Percentiles rank a stretch among this genome's conserved stretches.
Conservation (phyloP, 2,329 filamentous ascomycete genomes). For the Scytalidium sp. region DNA sequence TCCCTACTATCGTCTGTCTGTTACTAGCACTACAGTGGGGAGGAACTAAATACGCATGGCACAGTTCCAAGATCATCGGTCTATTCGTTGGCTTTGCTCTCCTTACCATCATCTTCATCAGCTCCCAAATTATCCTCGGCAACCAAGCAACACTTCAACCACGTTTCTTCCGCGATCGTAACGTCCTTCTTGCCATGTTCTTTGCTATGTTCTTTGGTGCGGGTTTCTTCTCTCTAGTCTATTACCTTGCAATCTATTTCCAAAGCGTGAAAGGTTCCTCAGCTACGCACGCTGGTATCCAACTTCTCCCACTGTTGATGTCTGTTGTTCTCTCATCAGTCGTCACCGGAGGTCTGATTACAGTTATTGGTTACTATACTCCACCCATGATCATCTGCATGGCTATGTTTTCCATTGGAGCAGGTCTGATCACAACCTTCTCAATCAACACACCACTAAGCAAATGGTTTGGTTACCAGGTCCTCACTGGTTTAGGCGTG, state of each 20-base stretch:
- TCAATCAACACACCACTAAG: conserved; percentile 36
- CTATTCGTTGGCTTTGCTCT: conserved; percentile 29
- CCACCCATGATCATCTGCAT: conserved; percentile 39
- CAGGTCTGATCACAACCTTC: conserved; percentile 41
- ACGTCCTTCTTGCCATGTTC: conserved; percentile 12
- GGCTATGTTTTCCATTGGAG: conserved; percentile 33
- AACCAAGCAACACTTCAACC: conserved; percentile 33
- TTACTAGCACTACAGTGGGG: conserved; percentile 39
- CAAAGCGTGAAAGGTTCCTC: conserved; percentile 31
- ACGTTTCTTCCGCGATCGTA: conserved; percentile 28
- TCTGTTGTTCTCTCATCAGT: conserved; percentile 39
- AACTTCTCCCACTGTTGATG: conserved; percentile 39
- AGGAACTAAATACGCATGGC: conserved; percentile 34
- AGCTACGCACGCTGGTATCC: conserved; percentile 40
- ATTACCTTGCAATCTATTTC: conserved; percentile 31
- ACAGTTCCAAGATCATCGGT: conserved; percentile 28
- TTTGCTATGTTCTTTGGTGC: conserved; percentile 22
- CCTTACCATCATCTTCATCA: conserved; percentile 27
- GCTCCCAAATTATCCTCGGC: conserved; percentile 29
- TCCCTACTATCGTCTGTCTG: conserved; percentile 32
- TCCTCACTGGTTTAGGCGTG: conserved; percentile 50
- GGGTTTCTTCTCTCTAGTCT: conserved; percentile 25
- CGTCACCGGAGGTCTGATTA: conserved; percentile 33
- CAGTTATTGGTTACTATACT: conserved; percentile 41
- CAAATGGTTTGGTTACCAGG: conserved; percentile 57